These are phyloP conservation scores for Nematocida major DNA, from an alignment of 371 early-diverging fungal species.

Conservation along the genomic window DNA sequence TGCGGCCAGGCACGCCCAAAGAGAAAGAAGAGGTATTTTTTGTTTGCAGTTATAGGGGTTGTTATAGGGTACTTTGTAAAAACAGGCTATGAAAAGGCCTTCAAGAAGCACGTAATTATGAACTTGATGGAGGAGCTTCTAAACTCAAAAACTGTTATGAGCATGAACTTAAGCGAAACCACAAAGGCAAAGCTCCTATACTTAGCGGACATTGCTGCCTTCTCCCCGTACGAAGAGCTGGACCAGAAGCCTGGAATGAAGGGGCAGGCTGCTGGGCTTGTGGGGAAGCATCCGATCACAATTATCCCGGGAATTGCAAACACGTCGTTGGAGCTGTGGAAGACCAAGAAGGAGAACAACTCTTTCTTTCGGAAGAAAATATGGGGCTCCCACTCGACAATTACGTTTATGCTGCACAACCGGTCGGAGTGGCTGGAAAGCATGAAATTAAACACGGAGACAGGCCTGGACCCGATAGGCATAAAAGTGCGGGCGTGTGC, in stretches of 20 bases:
- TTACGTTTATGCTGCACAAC: conserved; percentile 72
- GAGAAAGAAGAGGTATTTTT: conserved; percentile 35
- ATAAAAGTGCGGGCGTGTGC: conserved; percentile 76
- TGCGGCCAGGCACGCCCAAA: conserved; percentile 8
- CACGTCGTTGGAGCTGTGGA: conserved; percentile 81
- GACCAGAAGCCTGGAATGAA: conserved; percentile 22
- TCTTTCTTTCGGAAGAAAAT: conserved; percentile 77
- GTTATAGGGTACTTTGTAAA: neutral
- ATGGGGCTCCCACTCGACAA: conserved; percentile 78
- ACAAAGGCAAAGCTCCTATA: conserved; percentile 29
- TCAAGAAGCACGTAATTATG: neutral
- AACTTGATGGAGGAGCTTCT: conserved; percentile 13
- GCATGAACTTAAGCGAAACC: conserved; percentile 6
- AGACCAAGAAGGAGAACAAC: conserved; percentile 66
- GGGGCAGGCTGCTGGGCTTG: neutral
- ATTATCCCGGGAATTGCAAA: conserved; percentile 82
- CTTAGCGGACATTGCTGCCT: conserved; percentile 21
- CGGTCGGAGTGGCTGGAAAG: conserved; percentile 76
- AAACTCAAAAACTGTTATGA: neutral
- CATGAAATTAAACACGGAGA: conserved; percentile 72
- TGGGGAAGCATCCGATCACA: conserved; percentile 68
- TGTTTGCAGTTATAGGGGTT: neutral
- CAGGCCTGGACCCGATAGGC: conserved; percentile 75
- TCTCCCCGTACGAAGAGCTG: neutral
- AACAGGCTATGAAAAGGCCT: conserved; percentile 28